A percentile compares a stretch with the other conserved stretches of the same genome.
phyloP scores from a whole-genome alignment of 1,284 basidiomycete species.

The Trichosporon asahii region DNA sequence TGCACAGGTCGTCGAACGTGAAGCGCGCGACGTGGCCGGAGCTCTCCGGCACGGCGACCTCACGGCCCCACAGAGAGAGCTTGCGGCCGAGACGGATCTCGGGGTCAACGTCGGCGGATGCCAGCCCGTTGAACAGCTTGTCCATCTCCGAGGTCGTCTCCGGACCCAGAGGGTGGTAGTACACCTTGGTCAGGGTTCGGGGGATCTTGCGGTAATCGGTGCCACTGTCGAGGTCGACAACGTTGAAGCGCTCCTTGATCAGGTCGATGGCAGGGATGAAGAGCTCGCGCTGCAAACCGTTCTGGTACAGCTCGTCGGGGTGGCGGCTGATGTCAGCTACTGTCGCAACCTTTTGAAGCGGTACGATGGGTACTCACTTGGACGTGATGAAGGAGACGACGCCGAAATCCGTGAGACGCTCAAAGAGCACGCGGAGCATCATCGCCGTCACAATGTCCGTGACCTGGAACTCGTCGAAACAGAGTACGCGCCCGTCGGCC shows the following conservation, averaged over 20 bases:
- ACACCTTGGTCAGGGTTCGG: conserved; percentile 84
- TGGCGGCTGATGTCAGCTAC: conserved; percentile 67
- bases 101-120: conserved; percentile 55
- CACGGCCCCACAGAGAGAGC: conserved; percentile 84
- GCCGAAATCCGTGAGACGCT: conserved; percentile 77
- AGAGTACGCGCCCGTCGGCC: conserved; percentile 76
- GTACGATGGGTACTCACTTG: conserved; percentile 61
- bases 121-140: conserved; percentile 73
- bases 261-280: conserved; percentile 95
- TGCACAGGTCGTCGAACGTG: conserved; percentile 82
- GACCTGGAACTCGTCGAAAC: conserved; percentile 99
- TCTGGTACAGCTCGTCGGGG: conserved; percentile 96
- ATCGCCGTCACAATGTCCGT: conserved; percentile 99
- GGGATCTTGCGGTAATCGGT: conserved; percentile 93
- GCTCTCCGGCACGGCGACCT: conserved; percentile 73
- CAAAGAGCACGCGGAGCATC: conserved; percentile 87
- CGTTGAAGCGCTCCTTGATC: conserved; percentile 77
- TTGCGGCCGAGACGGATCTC: conserved; percentile 62
- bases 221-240: conserved; percentile 89
- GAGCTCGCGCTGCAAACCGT: conserved; percentile 94
- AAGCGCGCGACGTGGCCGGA: conserved; percentile 79
- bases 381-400: conserved; percentile 95
- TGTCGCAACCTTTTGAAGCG: conserved; percentile 9
- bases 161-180: conserved; percentile 72
- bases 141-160: conserved; percentile 62